A percentile compares a stretch with the other conserved stretches of the same genome.
Evolutionary conservation across 2,329 filamentous ascomycete genomes (phyloP).

Genomic region (Aspergillus tubingensis): DNA sequence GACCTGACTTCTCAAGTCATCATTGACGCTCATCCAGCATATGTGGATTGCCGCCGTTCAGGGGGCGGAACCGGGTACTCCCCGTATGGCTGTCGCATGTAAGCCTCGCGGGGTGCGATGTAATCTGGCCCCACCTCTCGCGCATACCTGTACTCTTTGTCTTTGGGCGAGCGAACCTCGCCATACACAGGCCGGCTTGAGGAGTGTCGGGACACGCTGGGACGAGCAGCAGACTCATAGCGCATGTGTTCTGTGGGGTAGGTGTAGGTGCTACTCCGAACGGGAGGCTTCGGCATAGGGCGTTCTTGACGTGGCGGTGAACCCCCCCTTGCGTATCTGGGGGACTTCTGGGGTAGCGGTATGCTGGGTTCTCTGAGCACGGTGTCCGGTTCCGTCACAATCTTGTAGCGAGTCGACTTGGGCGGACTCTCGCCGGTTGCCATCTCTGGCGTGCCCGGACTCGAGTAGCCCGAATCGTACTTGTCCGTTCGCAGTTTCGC

Average conservation of each 20-base stretch:
- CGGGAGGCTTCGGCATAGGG: conserved; percentile 23
- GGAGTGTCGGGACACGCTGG: conserved; percentile 17
- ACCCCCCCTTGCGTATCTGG: conserved; percentile 29
- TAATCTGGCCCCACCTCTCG: conserved; percentile 31
- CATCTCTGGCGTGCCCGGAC: conserved; percentile 47
- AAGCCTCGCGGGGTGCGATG: conserved; percentile 19
- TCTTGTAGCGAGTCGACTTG: conserved; percentile 39
- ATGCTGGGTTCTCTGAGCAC: conserved; percentile 30
- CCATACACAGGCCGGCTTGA: conserved; percentile 20
- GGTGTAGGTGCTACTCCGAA: conserved; percentile 32
- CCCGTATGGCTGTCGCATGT: conserved; percentile 21
- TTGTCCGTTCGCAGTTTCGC: conserved; percentile 42
- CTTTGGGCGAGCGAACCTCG: conserved; percentile 26
- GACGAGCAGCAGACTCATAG: conserved; percentile 24
- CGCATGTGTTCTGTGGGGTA: conserved; percentile 28
- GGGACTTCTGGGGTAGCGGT: conserved; percentile 21
- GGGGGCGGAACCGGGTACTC: conserved; percentile 22
- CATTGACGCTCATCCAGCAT: conserved; percentile 8
- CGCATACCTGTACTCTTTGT: conserved; percentile 33
- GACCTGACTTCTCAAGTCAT: neutral
- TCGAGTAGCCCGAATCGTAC: conserved; percentile 50
- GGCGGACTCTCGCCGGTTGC: conserved; percentile 34
- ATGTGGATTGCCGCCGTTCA: conserved; percentile 31
- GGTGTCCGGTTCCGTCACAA: conserved; percentile 31
- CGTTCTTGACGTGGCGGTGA: conserved; percentile 34